These are phyloP conservation scores for Beauveria bassiana DNA, from an alignment of 2,329 filamentous ascomycete genomes.

Conservation along the genomic window DNA sequence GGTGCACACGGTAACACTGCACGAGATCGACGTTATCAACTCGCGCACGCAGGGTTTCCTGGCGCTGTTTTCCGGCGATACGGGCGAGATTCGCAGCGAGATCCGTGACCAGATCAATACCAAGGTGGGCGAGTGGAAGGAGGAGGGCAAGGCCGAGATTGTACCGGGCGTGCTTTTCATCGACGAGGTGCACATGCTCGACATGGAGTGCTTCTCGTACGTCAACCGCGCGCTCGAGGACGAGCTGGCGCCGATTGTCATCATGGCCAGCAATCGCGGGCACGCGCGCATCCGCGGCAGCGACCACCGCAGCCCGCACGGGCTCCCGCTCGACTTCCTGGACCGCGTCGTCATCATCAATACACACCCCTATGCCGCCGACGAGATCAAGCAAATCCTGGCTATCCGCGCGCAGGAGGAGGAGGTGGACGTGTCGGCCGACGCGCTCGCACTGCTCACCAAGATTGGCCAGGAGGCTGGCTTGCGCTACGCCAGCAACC, in stretches of 20 bases:
- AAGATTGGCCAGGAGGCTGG: slow-evolving; percentile 94
- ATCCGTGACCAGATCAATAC: slow-evolving; percentile 98
- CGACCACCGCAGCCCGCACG: slow-evolving; percentile 87
- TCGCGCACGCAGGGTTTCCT: slow-evolving; percentile 97
- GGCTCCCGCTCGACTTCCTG: slow-evolving; percentile 88
- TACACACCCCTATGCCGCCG: slow-evolving; percentile 72
- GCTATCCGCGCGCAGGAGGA: slow-evolving; percentile 91
- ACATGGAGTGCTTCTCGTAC: slow-evolving; percentile 98
- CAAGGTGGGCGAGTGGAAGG: slow-evolving; percentile 98
- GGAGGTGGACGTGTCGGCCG: slow-evolving; percentile 83
- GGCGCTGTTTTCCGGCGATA: slow-evolving; percentile 94
- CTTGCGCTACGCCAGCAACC: slow-evolving; percentile 91
- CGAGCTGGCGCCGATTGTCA: slow-evolving; percentile 91
- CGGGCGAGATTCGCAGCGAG: slow-evolving; percentile 93
- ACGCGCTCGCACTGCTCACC: slow-evolving; percentile 85
- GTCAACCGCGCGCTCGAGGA: slow-evolving; percentile 95
- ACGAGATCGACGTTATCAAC: slow-evolving; percentile 99
- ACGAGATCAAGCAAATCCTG: slow-evolving; percentile 89
- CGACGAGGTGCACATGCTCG: slow-evolving; percentile 98
- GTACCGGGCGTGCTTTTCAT: slow-evolving; percentile 96
- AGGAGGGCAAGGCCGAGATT: slow-evolving; percentile 97
- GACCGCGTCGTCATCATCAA: slow-evolving; percentile 95
- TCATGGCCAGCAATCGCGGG: slow-evolving; percentile 97
- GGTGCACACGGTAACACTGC: slow-evolving; percentile 90
- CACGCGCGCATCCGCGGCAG: slow-evolving; percentile 88